These are phyloP conservation scores for Xanthoconium purpureum DNA, from an alignment of 768 basidiomycete genomes.

Conservation along the genomic window DNA sequence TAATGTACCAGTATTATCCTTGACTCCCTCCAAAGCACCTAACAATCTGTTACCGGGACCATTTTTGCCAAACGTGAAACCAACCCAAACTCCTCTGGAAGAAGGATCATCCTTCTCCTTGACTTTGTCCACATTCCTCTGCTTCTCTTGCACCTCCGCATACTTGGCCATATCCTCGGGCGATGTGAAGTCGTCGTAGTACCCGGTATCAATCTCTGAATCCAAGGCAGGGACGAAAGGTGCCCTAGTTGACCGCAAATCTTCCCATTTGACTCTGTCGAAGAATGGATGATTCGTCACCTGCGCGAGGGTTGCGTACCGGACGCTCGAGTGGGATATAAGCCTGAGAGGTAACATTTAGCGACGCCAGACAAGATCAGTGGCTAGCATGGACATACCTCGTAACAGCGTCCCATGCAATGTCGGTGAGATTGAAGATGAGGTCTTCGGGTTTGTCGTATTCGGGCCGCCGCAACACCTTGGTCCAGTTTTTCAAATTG, in stretches of 20 bases:
- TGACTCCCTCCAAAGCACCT: constrained; percentile 30
- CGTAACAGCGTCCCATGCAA: constrained; percentile 93
- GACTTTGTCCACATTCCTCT: constrained; percentile 87
- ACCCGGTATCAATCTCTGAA: constrained; percentile 91
- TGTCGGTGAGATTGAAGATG: constrained; percentile 91
- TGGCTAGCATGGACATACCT: constrained; percentile 43
- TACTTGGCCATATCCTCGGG: constrained; percentile 98
- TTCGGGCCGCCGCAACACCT: constrained; percentile 85
- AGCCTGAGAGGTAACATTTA: constrained; percentile 45
- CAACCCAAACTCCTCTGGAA: constrained; percentile 81
- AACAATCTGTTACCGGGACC: constrained; percentile 51
- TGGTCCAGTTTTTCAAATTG: constrained; percentile 96
- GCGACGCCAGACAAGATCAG: neutral
- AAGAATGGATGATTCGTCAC: constrained; percentile 85
- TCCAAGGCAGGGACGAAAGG: constrained; percentile 96
- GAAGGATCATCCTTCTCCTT: constrained; percentile 80
- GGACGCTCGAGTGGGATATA: constrained; percentile 81
- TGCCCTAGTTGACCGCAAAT: constrained; percentile 69
- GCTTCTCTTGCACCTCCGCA: constrained; percentile 97
- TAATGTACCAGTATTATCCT: constrained; percentile 48
- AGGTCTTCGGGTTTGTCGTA: constrained; percentile 96
- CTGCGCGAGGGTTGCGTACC: constrained; percentile 71
- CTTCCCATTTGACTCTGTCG: constrained; percentile 67
- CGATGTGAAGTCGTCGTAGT: constrained; percentile 88
- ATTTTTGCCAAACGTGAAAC: constrained; percentile 89